phyloP scores from a whole-genome alignment of 352 stramenopile species.

The Elongisporangium senticosum region DNA sequence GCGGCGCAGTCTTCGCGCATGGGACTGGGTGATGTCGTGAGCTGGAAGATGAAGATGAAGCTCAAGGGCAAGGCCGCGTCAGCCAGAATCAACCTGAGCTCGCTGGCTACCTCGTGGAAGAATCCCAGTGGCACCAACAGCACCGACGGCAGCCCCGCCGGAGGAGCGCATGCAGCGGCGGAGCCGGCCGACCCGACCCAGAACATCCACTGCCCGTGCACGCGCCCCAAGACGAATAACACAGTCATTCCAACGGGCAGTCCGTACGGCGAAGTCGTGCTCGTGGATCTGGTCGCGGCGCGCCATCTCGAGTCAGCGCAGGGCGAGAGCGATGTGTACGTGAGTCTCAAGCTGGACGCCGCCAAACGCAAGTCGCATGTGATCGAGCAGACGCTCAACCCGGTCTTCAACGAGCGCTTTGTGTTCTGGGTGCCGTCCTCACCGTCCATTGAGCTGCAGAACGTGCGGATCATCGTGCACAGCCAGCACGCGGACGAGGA shows the following conservation, averaged over 20 bases:
- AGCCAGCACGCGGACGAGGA: constrained; percentile 38
- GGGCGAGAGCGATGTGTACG: constrained; percentile 34
- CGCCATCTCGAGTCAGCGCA: constrained; percentile 47
- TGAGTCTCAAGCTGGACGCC: constrained; percentile 29
- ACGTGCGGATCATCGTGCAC: constrained; percentile 44
- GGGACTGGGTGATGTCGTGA: constrained; percentile 18
- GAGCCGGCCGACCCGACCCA: constrained; percentile 25
- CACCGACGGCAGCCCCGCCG: constrained; percentile 9
- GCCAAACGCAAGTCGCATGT: constrained; percentile 31
- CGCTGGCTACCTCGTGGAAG: constrained; percentile 51
- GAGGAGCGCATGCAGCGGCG: constrained; percentile 14
- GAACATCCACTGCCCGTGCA: constrained; percentile 48
- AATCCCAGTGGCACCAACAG: constrained; percentile 16
- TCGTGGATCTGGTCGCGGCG: constrained; percentile 58
- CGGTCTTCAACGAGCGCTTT: constrained; percentile 64
- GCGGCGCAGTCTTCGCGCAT: not conserved
- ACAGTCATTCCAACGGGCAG: constrained; percentile 26
- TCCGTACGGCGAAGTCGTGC: constrained; percentile 60
- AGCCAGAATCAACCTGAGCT: constrained; percentile 36
- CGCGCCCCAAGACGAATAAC: constrained; percentile 10
- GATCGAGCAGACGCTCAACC: constrained; percentile 16
- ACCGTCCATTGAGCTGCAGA: constrained; percentile 30
- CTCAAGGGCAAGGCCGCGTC: constrained; percentile 13
- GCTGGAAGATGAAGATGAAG: constrained; percentile 44
- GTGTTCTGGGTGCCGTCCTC: constrained; percentile 64